Evolutionary conservation across 768 basidiomycete species (phyloP).

Genomic region (Xerocomellus chrysenteron): DNA sequence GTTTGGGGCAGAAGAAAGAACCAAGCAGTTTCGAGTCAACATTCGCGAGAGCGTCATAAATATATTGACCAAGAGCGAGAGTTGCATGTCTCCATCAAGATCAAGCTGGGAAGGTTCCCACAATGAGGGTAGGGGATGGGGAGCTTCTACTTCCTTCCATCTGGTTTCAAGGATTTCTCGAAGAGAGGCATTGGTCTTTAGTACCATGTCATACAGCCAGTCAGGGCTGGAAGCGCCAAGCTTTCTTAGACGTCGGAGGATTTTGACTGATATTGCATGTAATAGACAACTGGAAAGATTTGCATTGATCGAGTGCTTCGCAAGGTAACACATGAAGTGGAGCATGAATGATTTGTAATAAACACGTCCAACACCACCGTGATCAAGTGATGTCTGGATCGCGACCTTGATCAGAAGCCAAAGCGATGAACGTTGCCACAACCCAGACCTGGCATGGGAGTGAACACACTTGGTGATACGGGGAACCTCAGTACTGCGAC

Average conservation of each 20-base stretch:
- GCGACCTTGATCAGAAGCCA: too few relatives aligned
- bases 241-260: slow-evolving; percentile 19
- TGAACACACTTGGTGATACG: too few relatives aligned
- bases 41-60: background rate
- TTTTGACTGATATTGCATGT: slow-evolving; percentile 23
- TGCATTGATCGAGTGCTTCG: too few relatives aligned
- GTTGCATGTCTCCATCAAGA: background rate
- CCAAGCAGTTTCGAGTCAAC: too few relatives aligned
- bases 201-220: slow-evolving; percentile 38
- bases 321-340: too few relatives aligned
- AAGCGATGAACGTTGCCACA: too few relatives aligned
- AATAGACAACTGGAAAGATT: slow-evolving; percentile 23
- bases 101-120: background rate
- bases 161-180: slow-evolving; percentile 26
- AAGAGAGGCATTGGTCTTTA: slow-evolving; percentile 28
- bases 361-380: too few relatives aligned
- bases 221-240: background rate
- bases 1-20: background rate
- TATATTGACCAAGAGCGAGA: too few relatives aligned
- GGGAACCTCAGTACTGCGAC: too few relatives aligned
- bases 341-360: too few relatives aligned
- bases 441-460: too few relatives aligned
- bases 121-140: slow-evolving; percentile 23
- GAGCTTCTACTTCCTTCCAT: slow-evolving; percentile 27
- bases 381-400: too few relatives aligned